Base-by-base conservation (phyloP, 768 basidiomycete species). In the Tylopilus intermedius region DNA sequence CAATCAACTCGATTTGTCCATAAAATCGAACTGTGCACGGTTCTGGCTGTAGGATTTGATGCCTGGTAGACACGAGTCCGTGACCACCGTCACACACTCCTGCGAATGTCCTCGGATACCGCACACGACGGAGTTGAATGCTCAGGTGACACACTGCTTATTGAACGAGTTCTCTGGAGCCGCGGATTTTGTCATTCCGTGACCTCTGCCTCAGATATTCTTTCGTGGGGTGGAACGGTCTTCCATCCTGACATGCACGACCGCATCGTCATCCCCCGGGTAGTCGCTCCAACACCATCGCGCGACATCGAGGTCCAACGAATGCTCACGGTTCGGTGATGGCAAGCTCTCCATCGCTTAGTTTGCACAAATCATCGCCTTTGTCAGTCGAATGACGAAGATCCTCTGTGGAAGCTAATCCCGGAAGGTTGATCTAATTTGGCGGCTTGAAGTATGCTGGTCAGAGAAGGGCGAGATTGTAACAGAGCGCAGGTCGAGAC, bases 101-200 rank as follows among this genome's bases (percentile, higher is more conserved):
- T 62, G 7, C 55, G 55, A 1, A 45, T 55, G 3, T 48, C 10
- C 8, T 2, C 52, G 30, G 41, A 2, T 2, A 37, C 53, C 3
- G 3, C 5, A 1, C 9, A 5, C 2, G 8, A 30, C 7, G 30
- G 21, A 6, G 29, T 1, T 11, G 0, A 30, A 30, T 6, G 5
- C 1, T 3, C 32, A 5, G 11, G 26, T 9, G 52, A 58, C 4
- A 43, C 45, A 0, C 13, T 60, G 1, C 48, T 62, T 15, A 29
- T 63, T 5, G 61, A 63, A 45, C 58, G 62, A 3, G 49, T 63
- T 15, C 51, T 63, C n/a, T 58, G 58, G 11, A 47, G 47, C 0
- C 15, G 14, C 7, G 58, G 55, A 13, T 30, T 35, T 2, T 39
- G 41, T 33, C 57, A 59, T 9, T 51, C 41, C 2, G 61, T 54